phyloP scores from a whole-genome alignment of 257 asterid genomes.

The Knoxia roxburghii region DNA sequence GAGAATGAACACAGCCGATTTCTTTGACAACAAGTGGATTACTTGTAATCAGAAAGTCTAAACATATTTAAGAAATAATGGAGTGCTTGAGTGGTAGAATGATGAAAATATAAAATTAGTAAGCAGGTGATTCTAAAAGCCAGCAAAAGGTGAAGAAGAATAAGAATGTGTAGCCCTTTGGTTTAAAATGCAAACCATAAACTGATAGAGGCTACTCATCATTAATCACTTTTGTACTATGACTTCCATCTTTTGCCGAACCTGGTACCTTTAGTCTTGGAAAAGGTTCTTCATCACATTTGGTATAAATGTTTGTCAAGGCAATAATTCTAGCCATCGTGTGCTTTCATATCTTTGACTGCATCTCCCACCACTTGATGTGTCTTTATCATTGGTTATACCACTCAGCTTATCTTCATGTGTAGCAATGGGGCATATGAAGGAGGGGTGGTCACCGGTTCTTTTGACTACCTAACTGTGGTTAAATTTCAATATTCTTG shows the following conservation, averaged over 20 bases:
- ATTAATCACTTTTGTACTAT: background rate
- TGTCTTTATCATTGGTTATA: background rate
- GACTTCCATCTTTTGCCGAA: background rate
- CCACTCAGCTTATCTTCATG: background rate
- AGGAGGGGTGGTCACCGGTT: background rate
- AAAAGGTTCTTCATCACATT: background rate
- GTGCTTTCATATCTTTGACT: conserved; percentile 1
- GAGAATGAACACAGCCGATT: background rate
- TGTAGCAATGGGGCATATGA: background rate
- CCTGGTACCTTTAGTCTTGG: background rate
- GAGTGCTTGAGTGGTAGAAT: background rate
- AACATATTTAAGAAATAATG: background rate
- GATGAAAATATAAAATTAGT: background rate
- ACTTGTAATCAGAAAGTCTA: background rate
- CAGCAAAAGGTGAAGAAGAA: conserved; percentile 1
- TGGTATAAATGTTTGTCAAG: background rate
- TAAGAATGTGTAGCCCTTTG: too few species aligned
- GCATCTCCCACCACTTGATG: background rate
- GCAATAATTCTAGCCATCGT: conserved; percentile 3
- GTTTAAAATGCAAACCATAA: background rate
- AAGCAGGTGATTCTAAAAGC: background rate
- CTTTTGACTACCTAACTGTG: background rate
- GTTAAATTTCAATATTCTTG: background rate
- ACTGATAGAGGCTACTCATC: background rate
- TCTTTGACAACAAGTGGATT: background rate